A percentile compares a stretch with the other conserved stretches of the same genome.
Conservation (phyloP, 2,329 filamentous ascomycete species). For the Cadophora malorum region DNA sequence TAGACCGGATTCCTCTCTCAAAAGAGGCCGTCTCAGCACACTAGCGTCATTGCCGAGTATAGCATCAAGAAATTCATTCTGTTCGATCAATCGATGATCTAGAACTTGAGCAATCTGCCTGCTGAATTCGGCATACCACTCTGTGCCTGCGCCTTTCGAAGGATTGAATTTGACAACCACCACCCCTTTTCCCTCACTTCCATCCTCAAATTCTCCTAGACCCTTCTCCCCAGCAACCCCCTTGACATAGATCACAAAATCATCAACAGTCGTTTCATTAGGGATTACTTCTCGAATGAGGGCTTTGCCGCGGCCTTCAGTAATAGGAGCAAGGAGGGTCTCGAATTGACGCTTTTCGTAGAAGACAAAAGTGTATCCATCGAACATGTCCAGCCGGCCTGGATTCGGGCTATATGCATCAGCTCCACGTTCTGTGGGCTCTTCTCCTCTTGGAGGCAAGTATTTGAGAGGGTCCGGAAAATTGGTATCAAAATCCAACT, state of each 20-base stretch:
- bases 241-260: slow-evolving; percentile 80
- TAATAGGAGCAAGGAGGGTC: slow-evolving; percentile 75
- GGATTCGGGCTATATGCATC: slow-evolving; percentile 72
- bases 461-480: slow-evolving; percentile 80
- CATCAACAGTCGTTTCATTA: slow-evolving; percentile 70
- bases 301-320: slow-evolving; percentile 83
- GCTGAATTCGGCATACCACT: slow-evolving; percentile 74
- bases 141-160: slow-evolving; percentile 58
- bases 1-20: slow-evolving; percentile 52
- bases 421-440: slow-evolving; percentile 72
- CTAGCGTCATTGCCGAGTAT: slow-evolving; percentile 83
- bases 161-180: slow-evolving; percentile 78
- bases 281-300: slow-evolving; percentile 67
- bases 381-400: slow-evolving; percentile 74
- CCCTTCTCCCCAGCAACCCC: slow-evolving; percentile 77
- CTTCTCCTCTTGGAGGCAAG: slow-evolving; percentile 76
- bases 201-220: slow-evolving; percentile 66
- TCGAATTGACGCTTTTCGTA: slow-evolving; percentile 78
- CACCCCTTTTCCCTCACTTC: slow-evolving; percentile 71
- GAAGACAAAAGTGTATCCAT: slow-evolving; percentile 89
- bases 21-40: slow-evolving; percentile 71
- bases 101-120: slow-evolving; percentile 72
- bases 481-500: slow-evolving; percentile 76
- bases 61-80: slow-evolving; percentile 90
- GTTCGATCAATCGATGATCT: slow-evolving; percentile 83